Evolutionary conservation across 108 stramenopile genomes (phyloP).

Genomic region (Pseudonitzschia delicatissima): DNA sequence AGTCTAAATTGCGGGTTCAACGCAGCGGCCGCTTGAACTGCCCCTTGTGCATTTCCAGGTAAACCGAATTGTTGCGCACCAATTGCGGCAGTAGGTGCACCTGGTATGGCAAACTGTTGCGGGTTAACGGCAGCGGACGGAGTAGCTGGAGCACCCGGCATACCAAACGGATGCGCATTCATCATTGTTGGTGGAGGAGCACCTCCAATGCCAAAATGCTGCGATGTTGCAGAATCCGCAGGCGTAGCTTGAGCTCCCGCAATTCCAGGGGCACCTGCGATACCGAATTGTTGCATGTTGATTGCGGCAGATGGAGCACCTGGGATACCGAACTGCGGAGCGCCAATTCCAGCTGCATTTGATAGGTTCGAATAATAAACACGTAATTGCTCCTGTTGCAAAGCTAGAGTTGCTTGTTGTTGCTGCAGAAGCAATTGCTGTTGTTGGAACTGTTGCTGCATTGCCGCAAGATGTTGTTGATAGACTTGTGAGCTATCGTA

Average conservation of each 20-base stretch:
- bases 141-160: background rate
- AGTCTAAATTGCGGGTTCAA: background rate
- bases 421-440: slow-evolving; percentile 33
- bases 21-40: background rate
- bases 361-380: slow-evolving; percentile 13
- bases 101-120: background rate
- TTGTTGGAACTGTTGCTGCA: slow-evolving; percentile 29
- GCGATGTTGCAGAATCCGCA: background rate
- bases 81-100: background rate
- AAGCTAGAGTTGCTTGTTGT: slow-evolving; percentile 21
- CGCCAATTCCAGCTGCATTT: background rate
- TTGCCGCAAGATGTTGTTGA: slow-evolving; percentile 15
- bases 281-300: slow-evolving; percentile 1
- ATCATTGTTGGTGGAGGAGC: background rate
- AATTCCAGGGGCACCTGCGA: too few species aligned
- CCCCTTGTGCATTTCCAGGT: background rate
- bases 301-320: background rate
- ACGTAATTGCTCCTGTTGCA: slow-evolving; percentile 27
- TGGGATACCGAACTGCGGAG: background rate
- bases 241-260: background rate
- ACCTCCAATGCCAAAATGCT: background rate
- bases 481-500: slow-evolving; percentile 1
- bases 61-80: background rate
- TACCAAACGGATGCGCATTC: background rate
- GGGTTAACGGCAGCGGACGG: background rate